phyloP scores from a whole-genome alignment of 768 basidiomycete genomes.

The Mycena galopus region DNA sequence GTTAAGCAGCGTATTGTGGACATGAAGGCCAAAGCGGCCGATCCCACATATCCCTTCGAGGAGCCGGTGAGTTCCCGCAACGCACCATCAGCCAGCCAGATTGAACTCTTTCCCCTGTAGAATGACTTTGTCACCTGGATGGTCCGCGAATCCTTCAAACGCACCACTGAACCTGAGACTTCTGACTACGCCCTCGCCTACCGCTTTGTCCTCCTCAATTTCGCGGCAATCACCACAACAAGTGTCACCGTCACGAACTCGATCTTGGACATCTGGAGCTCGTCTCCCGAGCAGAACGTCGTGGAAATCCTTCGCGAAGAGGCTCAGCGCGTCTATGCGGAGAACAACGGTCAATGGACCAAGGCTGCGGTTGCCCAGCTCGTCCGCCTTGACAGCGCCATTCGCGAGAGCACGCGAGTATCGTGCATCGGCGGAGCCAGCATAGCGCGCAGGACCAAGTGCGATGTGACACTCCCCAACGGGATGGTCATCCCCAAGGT shows the following conservation, averaged over 20 bases:
- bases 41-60: conserved; percentile 28
- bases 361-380: conserved; percentile 30
- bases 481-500: conserved; percentile 24
- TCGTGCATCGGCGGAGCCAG: conserved; percentile 30
- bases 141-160: conserved; percentile 37
- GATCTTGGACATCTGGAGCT: conserved; percentile 27
- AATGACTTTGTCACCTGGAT: conserved; percentile 37
- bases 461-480: conserved; percentile 24
- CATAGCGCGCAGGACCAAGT: conserved; percentile 8
- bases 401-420: conserved; percentile 31
- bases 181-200: conserved; percentile 28
- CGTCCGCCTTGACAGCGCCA: conserved; percentile 31
- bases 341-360: conserved; percentile 30
- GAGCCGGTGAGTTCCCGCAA: conserved; percentile 10
- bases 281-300: background rate
- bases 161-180: conserved; percentile 18
- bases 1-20: conserved; percentile 21
- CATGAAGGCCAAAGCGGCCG: conserved; percentile 24
- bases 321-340: conserved; percentile 18
- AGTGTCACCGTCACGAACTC: conserved; percentile 29
- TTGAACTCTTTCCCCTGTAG: background rate
- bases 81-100: background rate
- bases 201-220: conserved; percentile 33
- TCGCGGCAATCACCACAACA: conserved; percentile 25
- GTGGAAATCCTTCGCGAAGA: conserved; percentile 28